Conservation (phyloP, 2,329 filamentous ascomycete species). For the Metarhizium album region DNA sequence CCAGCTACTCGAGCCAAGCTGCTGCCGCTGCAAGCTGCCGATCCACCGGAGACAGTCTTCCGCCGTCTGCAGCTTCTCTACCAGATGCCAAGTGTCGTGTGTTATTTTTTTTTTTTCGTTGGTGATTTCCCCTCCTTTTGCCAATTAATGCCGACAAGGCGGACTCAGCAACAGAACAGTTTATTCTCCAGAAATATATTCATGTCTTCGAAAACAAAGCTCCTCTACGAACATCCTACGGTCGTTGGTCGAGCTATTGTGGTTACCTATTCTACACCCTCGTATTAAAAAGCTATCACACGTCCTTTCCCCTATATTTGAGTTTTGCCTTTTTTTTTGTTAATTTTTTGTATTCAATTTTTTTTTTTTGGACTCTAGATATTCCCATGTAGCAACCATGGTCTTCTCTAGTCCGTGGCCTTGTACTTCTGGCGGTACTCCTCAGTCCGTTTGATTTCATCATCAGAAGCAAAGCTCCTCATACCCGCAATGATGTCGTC, state of each 20-base stretch:
- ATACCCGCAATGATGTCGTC: constrained; percentile 70
- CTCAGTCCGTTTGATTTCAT: constrained; percentile 56
- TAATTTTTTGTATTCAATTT: too few relatives aligned
- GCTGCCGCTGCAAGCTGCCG: constrained; percentile 7
- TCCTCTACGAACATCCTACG: background rate
- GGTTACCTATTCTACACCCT: background rate
- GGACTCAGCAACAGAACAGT: too few relatives aligned
- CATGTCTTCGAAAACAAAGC: background rate
- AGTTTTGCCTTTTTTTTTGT: too few relatives aligned
- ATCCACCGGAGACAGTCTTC: constrained; percentile 6
- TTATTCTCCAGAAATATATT: too few relatives aligned
- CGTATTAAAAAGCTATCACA: background rate
- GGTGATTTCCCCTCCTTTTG: too few relatives aligned
- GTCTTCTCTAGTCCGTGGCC: constrained; percentile 36
- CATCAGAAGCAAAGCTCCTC: constrained; percentile 47
- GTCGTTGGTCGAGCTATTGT: background rate
- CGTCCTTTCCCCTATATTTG: background rate
- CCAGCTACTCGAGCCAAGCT: constrained; percentile 7
- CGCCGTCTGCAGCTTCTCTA: constrained; percentile 1
- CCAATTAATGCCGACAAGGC: too few relatives aligned
- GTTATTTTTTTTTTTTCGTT: too few relatives aligned
- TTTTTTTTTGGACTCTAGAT: background rate
- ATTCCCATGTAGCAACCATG: background rate
- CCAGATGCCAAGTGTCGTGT: too few relatives aligned
- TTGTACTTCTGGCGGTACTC: constrained; percentile 61